Percentiles rank a stretch among this genome's conserved stretches.
phyloP scores from a whole-genome alignment of 352 stramenopile genomes.

The Globisporangium megalacanthum region DNA sequence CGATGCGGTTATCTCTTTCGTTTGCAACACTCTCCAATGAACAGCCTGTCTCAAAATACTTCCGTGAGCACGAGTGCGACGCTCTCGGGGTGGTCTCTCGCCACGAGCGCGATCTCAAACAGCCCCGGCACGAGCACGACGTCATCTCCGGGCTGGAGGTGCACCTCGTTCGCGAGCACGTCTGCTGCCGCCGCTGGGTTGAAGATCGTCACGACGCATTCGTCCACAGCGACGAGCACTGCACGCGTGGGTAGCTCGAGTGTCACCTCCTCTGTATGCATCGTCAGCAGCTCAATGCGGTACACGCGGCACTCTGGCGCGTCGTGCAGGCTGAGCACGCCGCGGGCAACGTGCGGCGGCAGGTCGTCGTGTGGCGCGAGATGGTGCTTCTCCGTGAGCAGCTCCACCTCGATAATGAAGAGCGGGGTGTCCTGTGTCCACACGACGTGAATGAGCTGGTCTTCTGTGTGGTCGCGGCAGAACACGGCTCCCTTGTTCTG shows the following conservation, averaged over 20 bases:
- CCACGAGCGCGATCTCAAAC: conserved; percentile 5
- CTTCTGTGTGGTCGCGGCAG: conserved; percentile 44
- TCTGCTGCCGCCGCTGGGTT: not conserved
- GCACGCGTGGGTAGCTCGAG: conserved; percentile 26
- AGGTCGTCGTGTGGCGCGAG: conserved; percentile 18
- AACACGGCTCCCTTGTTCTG: conserved; percentile 32
- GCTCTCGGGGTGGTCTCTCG: conserved; percentile 2
- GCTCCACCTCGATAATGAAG: conserved; percentile 48
- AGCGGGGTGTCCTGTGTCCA: conserved; percentile 24
- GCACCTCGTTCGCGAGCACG: conserved; percentile 5
- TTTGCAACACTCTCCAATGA: not conserved
- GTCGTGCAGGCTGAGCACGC: conserved; percentile 28
- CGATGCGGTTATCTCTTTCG: not conserved
- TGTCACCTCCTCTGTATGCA: conserved; percentile 14
- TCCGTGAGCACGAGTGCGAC: conserved; percentile 6
- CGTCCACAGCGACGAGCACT: conserved; percentile 26
- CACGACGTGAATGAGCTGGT: conserved; percentile 36
- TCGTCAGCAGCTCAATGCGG: conserved; percentile 24
- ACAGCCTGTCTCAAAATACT: conserved; percentile 4
- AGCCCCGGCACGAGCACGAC: not conserved
- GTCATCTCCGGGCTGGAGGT: conserved; percentile 7
- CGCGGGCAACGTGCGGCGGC: conserved; percentile 17
- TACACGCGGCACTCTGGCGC: conserved; percentile 41
- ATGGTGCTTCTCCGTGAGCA: conserved; percentile 31
- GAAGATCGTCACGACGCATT: conserved; percentile 20